Evolutionary conservation across 2,329 filamentous ascomycete genomes (phyloP).

Genomic region (Pseudopyrenochaeta lycopersici): DNA sequence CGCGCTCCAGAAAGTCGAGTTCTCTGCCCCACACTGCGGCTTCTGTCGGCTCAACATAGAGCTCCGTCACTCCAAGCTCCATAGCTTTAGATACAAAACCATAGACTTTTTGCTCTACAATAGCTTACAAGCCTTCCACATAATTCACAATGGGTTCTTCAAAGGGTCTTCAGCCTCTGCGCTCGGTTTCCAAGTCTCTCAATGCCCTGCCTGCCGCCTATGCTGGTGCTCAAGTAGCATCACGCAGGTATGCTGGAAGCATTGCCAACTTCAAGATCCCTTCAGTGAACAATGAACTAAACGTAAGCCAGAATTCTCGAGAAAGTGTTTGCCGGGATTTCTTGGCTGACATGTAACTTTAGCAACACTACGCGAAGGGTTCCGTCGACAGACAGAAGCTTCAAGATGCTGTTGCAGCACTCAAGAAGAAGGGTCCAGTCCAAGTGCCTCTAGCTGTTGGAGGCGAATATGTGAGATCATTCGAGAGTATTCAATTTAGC

Average conservation of each 20-base stretch:
- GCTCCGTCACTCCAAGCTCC: slow-evolving; percentile 23
- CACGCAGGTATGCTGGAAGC: slow-evolving; percentile 58
- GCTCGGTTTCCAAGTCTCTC: slow-evolving; percentile 38
- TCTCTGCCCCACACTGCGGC: slow-evolving; percentile 31
- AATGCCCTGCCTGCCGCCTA: slow-evolving; percentile 29
- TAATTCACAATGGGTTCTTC: slow-evolving; percentile 41
- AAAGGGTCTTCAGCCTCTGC: slow-evolving; percentile 41
- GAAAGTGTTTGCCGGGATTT: rapidly evolving
- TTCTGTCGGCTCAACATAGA: slow-evolving; percentile 32
- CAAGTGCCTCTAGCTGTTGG: slow-evolving; percentile 85
- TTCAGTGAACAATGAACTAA: slow-evolving; percentile 90
- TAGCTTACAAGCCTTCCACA: background rate
- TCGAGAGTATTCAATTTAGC: background rate
- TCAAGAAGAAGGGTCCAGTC: slow-evolving; percentile 74
- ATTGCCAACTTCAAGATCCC: slow-evolving; percentile 89
- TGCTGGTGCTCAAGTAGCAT: slow-evolving; percentile 32
- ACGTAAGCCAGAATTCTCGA: slow-evolving; percentile 66
- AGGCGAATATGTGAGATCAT: slow-evolving; percentile 74
- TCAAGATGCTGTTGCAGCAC: slow-evolving; percentile 73
- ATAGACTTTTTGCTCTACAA: slow-evolving; percentile 4
- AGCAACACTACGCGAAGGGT: slow-evolving; percentile 91
- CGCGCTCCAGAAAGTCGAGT: slow-evolving; percentile 10
- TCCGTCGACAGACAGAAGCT: slow-evolving; percentile 81
- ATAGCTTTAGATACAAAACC: slow-evolving; percentile 34
- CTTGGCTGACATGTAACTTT: slow-evolving; percentile 16